Conservation (phyloP, 1,284 basidiomycete species). For the Amylostereum chailletii region DNA sequence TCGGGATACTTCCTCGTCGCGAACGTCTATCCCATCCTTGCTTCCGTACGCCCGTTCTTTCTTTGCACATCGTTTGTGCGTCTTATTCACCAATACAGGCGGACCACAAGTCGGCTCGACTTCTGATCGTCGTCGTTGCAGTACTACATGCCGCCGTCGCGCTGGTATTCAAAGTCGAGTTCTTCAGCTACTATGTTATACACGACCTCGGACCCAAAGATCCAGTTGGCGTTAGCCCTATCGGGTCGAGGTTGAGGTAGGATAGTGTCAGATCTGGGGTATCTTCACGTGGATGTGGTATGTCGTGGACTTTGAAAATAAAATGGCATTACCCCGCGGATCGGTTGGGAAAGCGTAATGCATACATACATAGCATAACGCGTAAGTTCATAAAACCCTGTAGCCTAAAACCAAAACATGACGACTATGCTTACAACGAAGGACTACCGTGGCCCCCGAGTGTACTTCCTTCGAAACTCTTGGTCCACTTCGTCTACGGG, state of each 20-base stretch:
- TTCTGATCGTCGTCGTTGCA: conserved; percentile 68
- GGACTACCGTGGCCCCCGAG: no score
- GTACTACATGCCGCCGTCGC: conserved; percentile 69
- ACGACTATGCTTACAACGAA: no score
- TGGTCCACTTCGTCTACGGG: no score
- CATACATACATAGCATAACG: no score
- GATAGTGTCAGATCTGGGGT: background rate
- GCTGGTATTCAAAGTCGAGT: conserved; percentile 77
- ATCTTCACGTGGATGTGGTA: background rate
- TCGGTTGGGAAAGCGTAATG: no score
- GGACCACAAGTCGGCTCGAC: conserved; percentile 76
- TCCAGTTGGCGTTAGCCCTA: conserved; percentile 17
- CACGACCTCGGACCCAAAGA: conserved; percentile 39
- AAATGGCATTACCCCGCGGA: no score
- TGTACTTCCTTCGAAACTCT: no score
- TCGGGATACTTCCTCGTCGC: conserved; percentile 79
- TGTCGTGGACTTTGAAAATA: background rate
- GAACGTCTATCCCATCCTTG: conserved; percentile 86
- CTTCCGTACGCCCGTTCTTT: conserved; percentile 47
- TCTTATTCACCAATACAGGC: conserved; percentile 35
- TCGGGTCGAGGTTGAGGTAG: background rate
- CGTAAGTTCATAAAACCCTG: no score
- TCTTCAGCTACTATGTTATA: conserved; percentile 77
- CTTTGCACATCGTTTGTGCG: background rate
- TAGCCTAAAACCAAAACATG: no score